Evolutionary conservation across 169 alveolate species (phyloP).

Genomic region (Cryptosporidium baileyi): DNA sequence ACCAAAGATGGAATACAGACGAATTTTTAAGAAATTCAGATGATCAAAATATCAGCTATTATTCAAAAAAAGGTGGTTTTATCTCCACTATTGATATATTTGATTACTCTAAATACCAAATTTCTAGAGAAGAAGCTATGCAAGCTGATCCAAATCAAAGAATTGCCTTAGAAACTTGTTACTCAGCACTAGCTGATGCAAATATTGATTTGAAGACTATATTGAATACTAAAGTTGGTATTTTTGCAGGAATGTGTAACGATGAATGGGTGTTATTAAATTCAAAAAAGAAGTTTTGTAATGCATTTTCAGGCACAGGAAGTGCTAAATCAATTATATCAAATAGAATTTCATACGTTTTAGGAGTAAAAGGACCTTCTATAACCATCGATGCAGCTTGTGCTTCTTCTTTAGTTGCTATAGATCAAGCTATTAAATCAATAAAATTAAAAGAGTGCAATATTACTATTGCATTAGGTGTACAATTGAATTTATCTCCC

Average conservation of each 20-base stretch:
- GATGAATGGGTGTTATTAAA: conserved; percentile 46
- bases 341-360: conserved; percentile 36
- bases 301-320: conserved; percentile 65
- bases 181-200: conserved; percentile 59
- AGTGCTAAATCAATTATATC: conserved; percentile 64
- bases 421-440: conserved; percentile 44
- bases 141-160: conserved; percentile 68
- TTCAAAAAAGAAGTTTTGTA: conserved; percentile 33
- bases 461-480: conserved; percentile 42
- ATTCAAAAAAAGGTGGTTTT: conserved; percentile 62
- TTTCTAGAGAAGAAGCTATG: conserved; percentile 56
- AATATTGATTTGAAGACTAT: neutral
- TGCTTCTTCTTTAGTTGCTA: conserved; percentile 63
- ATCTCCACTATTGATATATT: conserved; percentile 49
- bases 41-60: conserved; percentile 15
- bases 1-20: conserved; percentile 71
- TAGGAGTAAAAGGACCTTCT: conserved; percentile 52
- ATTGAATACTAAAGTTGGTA: conserved; percentile 28
- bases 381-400: conserved; percentile 63
- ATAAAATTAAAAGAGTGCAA: neutral
- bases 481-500: conserved; percentile 57
- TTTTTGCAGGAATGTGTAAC: conserved; percentile 64
- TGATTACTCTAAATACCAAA: conserved; percentile 39
- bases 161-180: conserved; percentile 35
- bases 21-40: conserved; percentile 1